Conservation (phyloP, 1,284 basidiomycete genomes). For the Veloboletus limbatus region DNA sequence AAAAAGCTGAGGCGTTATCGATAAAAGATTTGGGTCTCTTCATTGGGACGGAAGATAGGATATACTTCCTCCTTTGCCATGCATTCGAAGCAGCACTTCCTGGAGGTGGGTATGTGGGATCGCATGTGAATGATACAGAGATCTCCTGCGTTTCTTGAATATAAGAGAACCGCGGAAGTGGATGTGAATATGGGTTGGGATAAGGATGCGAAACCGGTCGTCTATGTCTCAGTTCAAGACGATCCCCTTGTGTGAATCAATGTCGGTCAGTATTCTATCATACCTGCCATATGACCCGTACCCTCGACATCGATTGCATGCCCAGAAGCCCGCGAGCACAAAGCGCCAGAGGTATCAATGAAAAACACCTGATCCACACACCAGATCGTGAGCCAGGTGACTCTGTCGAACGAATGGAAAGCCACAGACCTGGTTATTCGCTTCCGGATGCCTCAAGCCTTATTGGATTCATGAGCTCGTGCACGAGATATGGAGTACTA, state of each 20-base stretch:
- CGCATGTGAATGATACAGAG: slow-evolving; percentile 53
- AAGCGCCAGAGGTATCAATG: slow-evolving; percentile 67
- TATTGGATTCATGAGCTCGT: slow-evolving; percentile 11
- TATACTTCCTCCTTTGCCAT: slow-evolving; percentile 60
- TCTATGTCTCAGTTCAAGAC: slow-evolving; percentile 67
- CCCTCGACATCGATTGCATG: slow-evolving; percentile 78
- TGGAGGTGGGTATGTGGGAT: slow-evolving; percentile 57
- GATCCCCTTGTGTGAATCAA: slow-evolving; percentile 44
- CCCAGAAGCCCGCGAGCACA: slow-evolving; percentile 74
- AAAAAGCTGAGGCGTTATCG: slow-evolving; percentile 62
- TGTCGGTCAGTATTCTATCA: slow-evolving; percentile 6
- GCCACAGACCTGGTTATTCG: slow-evolving; percentile 65
- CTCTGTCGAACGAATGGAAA: background rate
- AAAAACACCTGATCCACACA: slow-evolving; percentile 63
- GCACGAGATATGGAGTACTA: slow-evolving; percentile 4
- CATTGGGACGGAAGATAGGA: slow-evolving; percentile 62
- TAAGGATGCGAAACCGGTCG: slow-evolving; percentile 70
- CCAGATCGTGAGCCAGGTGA: slow-evolving; percentile 1
- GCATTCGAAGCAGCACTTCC: slow-evolving; percentile 34
- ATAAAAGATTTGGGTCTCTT: slow-evolving; percentile 64
- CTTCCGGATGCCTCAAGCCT: slow-evolving; percentile 64
- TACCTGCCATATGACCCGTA: slow-evolving; percentile 27
- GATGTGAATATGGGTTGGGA: slow-evolving; percentile 72
- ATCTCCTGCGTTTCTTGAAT: slow-evolving; percentile 54
- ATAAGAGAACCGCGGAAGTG: slow-evolving; percentile 68